phyloP scores from a whole-genome alignment of 495 filamentous ascomycete genomes.

The Articulospora tetracladia region DNA sequence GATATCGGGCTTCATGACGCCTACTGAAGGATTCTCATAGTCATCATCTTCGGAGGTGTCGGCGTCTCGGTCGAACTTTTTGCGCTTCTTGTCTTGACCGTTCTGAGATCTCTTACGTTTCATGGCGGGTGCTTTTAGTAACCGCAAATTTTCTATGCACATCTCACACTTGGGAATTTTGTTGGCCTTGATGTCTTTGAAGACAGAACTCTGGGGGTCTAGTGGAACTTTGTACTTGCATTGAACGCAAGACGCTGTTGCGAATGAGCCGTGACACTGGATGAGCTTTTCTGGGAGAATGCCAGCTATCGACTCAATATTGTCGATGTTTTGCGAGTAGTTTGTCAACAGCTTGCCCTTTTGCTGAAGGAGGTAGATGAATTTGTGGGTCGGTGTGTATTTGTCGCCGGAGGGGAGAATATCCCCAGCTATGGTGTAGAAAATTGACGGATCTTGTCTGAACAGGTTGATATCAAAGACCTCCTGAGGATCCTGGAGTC shows the following conservation, averaged over 20 bases:
- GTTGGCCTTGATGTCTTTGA: conserved; percentile 73
- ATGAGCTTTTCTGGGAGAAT: conserved; percentile 81
- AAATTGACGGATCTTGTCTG: conserved; percentile 79
- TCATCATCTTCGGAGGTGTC: conserved; percentile 71
- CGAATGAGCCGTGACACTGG: conserved; percentile 95
- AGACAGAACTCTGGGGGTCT: conserved; percentile 53
- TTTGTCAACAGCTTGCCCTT: conserved; percentile 90
- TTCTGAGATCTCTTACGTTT: conserved; percentile 78
- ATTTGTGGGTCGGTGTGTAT: conserved; percentile 87
- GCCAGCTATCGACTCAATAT: conserved; percentile 86
- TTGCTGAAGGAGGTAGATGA: conserved; percentile 90
- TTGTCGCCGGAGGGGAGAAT: conserved; percentile 74
- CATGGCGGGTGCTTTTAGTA: conserved; percentile 36
- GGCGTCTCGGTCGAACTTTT: conserved; percentile 36
- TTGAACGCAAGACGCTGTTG: conserved; percentile 84
- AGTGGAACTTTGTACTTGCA: conserved; percentile 74
- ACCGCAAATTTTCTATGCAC: conserved; percentile 41
- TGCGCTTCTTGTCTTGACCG: conserved; percentile 42
- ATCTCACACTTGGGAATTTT: conserved; percentile 59
- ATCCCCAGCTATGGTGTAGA: conserved; percentile 88
- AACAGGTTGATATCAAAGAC: conserved; percentile 91
- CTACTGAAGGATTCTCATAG: conserved; percentile 65
- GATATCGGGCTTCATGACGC: conserved; percentile 99
- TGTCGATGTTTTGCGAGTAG: conserved; percentile 99
- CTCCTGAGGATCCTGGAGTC: conserved; percentile 81